Conservation (phyloP, 768 basidiomycete genomes). For the Mycena rosella region DNA sequence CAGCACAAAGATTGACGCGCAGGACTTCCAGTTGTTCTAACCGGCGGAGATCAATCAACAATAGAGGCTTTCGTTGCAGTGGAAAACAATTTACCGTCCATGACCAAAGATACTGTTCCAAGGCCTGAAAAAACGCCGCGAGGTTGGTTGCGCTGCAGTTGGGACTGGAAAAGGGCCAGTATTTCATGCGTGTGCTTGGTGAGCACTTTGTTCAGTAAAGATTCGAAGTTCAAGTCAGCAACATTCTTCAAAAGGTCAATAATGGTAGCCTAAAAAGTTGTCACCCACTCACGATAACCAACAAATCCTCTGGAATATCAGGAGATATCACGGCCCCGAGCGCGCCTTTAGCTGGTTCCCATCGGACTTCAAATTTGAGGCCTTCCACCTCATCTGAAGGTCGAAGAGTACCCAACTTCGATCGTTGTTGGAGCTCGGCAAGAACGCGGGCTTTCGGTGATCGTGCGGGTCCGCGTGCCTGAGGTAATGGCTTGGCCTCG, state of each 20-base stretch:
- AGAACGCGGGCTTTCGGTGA: constrained; percentile 67
- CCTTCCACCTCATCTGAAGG: constrained; percentile 85
- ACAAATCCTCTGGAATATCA: constrained; percentile 56
- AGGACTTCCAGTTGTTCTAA: constrained; percentile 70
- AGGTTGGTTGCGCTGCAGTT: constrained; percentile 64
- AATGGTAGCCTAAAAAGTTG: not conserved
- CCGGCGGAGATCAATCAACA: not conserved
- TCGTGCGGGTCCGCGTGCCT: constrained; percentile 62
- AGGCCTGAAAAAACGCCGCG: constrained; percentile 72
- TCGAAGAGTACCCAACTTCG: constrained; percentile 66
- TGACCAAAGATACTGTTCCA: constrained; percentile 68
- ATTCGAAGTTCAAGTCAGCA: constrained; percentile 80
- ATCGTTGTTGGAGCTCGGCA: constrained; percentile 71
- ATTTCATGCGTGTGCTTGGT: constrained; percentile 75
- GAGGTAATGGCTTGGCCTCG: constrained; percentile 56
- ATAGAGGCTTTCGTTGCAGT: not conserved
- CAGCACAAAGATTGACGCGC: constrained; percentile 78
- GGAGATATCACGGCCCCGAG: constrained; percentile 69
- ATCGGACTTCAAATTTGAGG: constrained; percentile 75
- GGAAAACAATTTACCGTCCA: constrained; percentile 60
- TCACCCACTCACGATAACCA: constrained; percentile 68
- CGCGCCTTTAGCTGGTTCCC: constrained; percentile 81
- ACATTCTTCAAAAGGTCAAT: constrained; percentile 61
- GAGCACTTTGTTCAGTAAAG: constrained; percentile 72
- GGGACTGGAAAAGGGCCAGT: constrained; percentile 66